Conservation (phyloP, 768 basidiomycete species). For the Mycena chlorophos region DNA sequence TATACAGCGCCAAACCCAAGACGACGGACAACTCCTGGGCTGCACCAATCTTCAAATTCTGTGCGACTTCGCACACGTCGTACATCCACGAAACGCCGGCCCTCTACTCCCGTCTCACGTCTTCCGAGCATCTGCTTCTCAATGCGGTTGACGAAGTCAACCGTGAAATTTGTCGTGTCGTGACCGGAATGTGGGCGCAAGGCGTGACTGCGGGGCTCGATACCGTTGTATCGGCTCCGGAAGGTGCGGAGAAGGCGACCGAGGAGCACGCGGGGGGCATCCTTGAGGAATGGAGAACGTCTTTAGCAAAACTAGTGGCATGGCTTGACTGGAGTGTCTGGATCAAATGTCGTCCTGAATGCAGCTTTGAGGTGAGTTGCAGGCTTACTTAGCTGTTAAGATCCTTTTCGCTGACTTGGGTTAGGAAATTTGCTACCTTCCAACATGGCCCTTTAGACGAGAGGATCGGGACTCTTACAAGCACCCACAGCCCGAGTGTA, state of each 20-base stretch:
- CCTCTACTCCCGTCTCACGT: conserved; percentile 18
- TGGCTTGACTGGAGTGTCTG: conserved; percentile 29
- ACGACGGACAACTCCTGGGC: conserved; percentile 33
- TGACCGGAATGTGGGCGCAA: conserved; percentile 23
- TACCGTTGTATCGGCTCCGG: not conserved
- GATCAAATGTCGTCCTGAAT: conserved; percentile 26
- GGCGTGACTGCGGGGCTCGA: conserved; percentile 23
- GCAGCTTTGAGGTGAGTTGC: conserved; percentile 22
- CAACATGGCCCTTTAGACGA: conserved; percentile 23
- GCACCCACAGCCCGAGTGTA: too few relatives aligned
- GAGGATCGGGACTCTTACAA: not conserved
- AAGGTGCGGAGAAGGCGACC: not conserved
- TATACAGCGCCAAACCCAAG: conserved; percentile 20
- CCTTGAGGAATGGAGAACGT: conserved; percentile 14
- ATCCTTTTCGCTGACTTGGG: not conserved
- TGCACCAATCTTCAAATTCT: conserved; percentile 33
- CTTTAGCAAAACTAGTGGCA: conserved; percentile 14
- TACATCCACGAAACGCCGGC: conserved; percentile 20
- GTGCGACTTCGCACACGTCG: conserved; percentile 34
- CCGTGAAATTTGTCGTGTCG: conserved; percentile 25
- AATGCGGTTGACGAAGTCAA: conserved; percentile 19
- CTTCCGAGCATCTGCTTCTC: conserved; percentile 22
- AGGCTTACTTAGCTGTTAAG: not conserved
- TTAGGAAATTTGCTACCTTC: conserved; percentile 27
- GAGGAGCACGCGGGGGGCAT: conserved; percentile 10